Base-by-base conservation (phyloP, 2,329 filamentous ascomycete species). In the Aspergillus viridinutans region DNA sequence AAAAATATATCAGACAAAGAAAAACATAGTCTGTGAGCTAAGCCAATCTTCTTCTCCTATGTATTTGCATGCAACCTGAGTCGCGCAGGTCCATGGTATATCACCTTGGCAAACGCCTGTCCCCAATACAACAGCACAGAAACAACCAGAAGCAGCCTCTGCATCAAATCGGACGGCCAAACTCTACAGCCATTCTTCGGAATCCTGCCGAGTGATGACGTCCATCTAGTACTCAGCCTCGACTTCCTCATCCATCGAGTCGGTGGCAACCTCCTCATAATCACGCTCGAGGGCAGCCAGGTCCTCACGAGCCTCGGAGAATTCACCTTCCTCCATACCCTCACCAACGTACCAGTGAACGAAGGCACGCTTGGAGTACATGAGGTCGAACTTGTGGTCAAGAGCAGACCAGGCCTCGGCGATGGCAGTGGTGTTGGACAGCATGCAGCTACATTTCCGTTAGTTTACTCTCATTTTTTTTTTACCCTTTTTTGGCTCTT, bases 291-390 rank as follows among this genome's bases (percentile, higher is more conserved):
- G 85, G 69, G 94, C 94, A 76, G 94, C 94, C 77, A 99, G 83
- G 81, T 99, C 94, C 83, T 99, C 94, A 78, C 94, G 92, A 64
- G 94, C 94, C 84, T 99, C 94, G 57, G 91, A 96, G 86, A 99
- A 99, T 81, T 99, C 94, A 79, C 94, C 94, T 80, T 99, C 94
- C 85, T 99, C 94, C 94, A 99, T 99, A 87, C 94, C 94, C 85
- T 97, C 94, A 82, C 94, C 94, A 74, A 99, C 94, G 73, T 97
- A 99, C 94, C 94, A 99, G 83, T 99, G 94, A 65, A 99, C 94
- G 81, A 99, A 99, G 62, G 94, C 94, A 83, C 94, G 94, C 89
- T 99, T 99, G 78, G 91, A 95, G 88, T 97, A 97, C 94, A 99
- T 99, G 77, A 99, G 90, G 75, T 99, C 94, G 83, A 99, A 99